Base-by-base conservation (phyloP, 139 green algal genomes). In the Yamagishiella unicocca region DNA sequence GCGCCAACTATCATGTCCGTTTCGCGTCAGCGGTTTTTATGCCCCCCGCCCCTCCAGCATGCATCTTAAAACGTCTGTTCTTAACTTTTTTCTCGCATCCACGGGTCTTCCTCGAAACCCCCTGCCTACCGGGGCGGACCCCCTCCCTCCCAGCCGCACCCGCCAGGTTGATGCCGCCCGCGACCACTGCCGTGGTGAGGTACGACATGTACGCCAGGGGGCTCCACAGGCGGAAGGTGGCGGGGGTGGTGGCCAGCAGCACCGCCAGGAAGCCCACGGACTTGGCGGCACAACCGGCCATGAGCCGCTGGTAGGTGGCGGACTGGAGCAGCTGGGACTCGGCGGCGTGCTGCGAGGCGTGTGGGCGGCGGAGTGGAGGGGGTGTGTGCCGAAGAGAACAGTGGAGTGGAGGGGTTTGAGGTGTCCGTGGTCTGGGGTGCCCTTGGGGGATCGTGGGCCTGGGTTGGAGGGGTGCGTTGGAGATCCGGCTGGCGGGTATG, bases 221-320 rank as follows among this genome's bases (percentile, higher is more conserved):
- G 53, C 43, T 85, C 84, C 79, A 90, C 25, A 92, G 37, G 4
- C 45, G 38, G 12, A 55, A 62, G 37, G 79, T 66, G 43, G 27
- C 12, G 40, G 72, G 33, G 75, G 83, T 86, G 62, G 91, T 61
- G 31, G 64, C 22, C 46, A 87, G 82, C 31, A 90, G 50, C 55
- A 89, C 83, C 22, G 42, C 58, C 19, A 91, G 55, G 78, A 89
- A 91, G 55, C 68, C 75, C 4, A 55, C 50, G 31, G 55, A 83
- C 83, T 92, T 94, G 74, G 54, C 73, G 1, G 92, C 27, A 25
- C 92, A 81, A 0, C 71, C 93, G n/a, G 89, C 37, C 84, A 90
- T 87, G 8, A 96, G 89, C 6, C 92, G 89, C 85, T 92, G 88
- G 91, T 96, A 96, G 38, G 93, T 96, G 74, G 92, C 90, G 4